A percentile compares a stretch with the other conserved stretches of the same genome.
Evolutionary conservation across 345 rosid species (phyloP).

Genomic region (Moricandia moricandioides): DNA sequence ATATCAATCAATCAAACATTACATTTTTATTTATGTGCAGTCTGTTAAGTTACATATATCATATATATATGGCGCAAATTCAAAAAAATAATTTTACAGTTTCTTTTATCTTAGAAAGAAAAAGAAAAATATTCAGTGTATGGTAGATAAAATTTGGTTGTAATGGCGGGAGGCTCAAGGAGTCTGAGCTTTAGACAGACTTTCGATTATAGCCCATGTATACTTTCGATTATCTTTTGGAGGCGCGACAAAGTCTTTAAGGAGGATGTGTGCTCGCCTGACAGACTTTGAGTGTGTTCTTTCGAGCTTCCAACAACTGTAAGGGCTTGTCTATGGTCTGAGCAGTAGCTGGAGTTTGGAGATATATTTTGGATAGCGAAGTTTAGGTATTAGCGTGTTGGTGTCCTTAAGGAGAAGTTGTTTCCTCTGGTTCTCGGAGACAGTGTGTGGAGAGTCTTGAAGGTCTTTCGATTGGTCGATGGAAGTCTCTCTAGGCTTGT

Average conservation of each 20-base stretch:
- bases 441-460: neutral
- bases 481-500: neutral
- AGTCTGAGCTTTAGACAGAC: constrained; percentile 15
- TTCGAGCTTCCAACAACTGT: neutral
- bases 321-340: neutral
- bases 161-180: neutral
- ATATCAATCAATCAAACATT: constrained; percentile 1
- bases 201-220: neutral
- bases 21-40: constrained; percentile 31
- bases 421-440: neutral
- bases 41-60: constrained; percentile 22
- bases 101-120: neutral
- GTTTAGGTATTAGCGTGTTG: neutral
- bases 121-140: neutral
- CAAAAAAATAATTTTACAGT: constrained; percentile 1
- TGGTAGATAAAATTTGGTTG: constrained; percentile 18
- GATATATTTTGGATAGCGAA: neutral
- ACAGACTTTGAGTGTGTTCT: neutral
- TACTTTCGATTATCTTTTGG: neutral
- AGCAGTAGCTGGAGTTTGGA: neutral
- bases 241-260: neutral
- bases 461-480: neutral
- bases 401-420: neutral
- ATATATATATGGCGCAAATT: constrained; percentile 16
- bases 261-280: neutral